Evolutionary conservation across 108 stramenopile species (phyloP), one percentile per base, ranked within the genome.

Genomic region (Discostella pseudostelligera): DNA sequence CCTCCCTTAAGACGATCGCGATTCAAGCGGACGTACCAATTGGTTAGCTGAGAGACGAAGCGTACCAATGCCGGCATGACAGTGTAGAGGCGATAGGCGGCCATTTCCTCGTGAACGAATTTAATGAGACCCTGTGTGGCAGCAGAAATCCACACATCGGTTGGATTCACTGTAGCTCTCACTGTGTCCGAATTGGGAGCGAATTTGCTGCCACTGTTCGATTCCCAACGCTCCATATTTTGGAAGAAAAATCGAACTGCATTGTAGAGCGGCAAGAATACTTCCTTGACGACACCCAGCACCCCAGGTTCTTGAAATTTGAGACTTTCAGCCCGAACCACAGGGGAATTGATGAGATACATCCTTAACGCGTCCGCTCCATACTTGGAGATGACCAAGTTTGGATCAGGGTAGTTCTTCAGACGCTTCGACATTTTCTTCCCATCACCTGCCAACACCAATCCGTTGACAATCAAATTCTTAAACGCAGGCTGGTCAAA

Each of bases 381-480:
- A 77, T 98, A 97, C 65, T 87, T 87, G 60, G 72, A 37, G 49
- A 98, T 89, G 36, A 99, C 97, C 44, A 90, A 48, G 43, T 69
- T 87, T n/a, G 97, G 96, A 74, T 95, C 97, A 1, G 97, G 98
- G 69, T 98, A 99, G 75, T 99, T 99, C 82, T 99, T 98, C 20
- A 97, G 79, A 17, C 99, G 84, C 85, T 99, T 99, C 57, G 94
- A 96, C 99, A 99, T 99, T 80, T 99, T 99, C 78, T 97, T 97
- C 40, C 98, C 98, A 64, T 99, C 99, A 16, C 68, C 81, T 4
- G 99, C 99, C 43, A 99, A 69, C 5, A 99, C 99, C 63, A 99
- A 81, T 14, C 99, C 99, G 65, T 99, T 99, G 28, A 96, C 95
- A 72, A 99, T 97, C 42, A 98, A 72, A 83, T 99, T 99, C 74